phyloP scores from a whole-genome alignment of 192 early-diverging fungal species.

The Backusella tarrabulga region DNA sequence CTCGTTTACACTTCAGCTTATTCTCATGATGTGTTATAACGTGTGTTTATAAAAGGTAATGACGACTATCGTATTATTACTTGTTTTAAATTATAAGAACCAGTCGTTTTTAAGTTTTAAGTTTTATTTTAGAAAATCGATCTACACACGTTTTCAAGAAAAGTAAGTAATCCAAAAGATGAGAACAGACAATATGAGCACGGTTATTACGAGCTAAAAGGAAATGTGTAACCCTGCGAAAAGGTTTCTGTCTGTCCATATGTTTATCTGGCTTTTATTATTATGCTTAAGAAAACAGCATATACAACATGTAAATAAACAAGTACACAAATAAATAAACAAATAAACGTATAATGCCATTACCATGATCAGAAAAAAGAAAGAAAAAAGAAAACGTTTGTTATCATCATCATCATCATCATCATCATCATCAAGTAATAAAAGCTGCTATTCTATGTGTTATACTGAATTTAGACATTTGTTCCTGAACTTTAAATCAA shows the following conservation, averaged over 20 bases:
- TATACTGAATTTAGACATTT: background rate
- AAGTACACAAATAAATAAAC: background rate
- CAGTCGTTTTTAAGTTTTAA: background rate
- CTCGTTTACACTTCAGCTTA: background rate
- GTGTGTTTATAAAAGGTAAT: slow-evolving; percentile 3
- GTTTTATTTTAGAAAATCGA: background rate
- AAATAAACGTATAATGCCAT: background rate
- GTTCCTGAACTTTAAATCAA: background rate
- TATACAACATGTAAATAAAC: background rate
- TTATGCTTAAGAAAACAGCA: background rate
- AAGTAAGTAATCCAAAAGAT: background rate
- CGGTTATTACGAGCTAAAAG: background rate
- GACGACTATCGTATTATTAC: background rate
- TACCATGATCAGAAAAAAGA: too few relatives aligned
- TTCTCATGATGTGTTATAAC: background rate
- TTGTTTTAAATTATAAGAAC: background rate
- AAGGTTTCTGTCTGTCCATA: background rate
- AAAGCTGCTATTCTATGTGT: background rate
- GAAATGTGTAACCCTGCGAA: background rate
- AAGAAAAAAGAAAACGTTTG: too few relatives aligned
- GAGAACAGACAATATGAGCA: slow-evolving; percentile 1
- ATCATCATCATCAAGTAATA: background rate
- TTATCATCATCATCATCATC: background rate
- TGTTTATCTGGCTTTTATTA: background rate
- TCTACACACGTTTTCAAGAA: slow-evolving; percentile 5